These are phyloP conservation scores for Saccharomyces eubayanus DNA, from an alignment of 805 yeast species.

Conservation along the genomic window DNA sequence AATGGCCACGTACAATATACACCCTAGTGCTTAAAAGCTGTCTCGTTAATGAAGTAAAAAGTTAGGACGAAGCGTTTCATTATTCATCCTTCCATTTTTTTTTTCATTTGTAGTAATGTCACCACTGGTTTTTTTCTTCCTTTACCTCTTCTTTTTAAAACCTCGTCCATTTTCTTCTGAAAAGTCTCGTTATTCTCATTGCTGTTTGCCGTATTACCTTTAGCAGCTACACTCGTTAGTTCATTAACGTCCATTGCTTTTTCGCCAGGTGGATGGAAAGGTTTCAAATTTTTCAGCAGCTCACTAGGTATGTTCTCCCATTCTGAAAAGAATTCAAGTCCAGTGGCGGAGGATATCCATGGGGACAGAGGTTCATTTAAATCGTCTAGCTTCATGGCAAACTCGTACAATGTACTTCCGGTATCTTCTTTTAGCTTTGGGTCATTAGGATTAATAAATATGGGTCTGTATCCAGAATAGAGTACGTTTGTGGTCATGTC, in stretches of 20 bases:
- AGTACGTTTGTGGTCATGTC: slow-evolving; percentile 20
- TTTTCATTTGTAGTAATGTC: slow-evolving; percentile 18
- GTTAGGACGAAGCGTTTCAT: background rate
- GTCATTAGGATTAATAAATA: slow-evolving; percentile 14
- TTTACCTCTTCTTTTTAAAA: slow-evolving; percentile 13
- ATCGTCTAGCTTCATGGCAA: slow-evolving; percentile 27
- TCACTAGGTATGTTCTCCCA: slow-evolving; percentile 31
- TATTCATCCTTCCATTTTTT: slow-evolving; percentile 7
- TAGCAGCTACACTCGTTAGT: background rate
- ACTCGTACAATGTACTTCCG: slow-evolving; percentile 21
- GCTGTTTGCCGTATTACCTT: background rate
- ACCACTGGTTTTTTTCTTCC: slow-evolving; percentile 28
- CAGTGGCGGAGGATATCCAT: slow-evolving; percentile 33
- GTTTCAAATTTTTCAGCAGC: slow-evolving; percentile 24
- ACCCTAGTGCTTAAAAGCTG: background rate
- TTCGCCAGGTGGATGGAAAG: slow-evolving; percentile 29
- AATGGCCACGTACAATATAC: background rate
- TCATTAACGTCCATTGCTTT: background rate
- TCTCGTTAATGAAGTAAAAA: background rate
- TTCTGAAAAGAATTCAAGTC: slow-evolving; percentile 29
- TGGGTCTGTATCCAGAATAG: slow-evolving; percentile 28
- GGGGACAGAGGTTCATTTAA: slow-evolving; percentile 21
- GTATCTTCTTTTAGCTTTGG: slow-evolving; percentile 6
- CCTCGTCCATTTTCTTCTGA: slow-evolving; percentile 14
- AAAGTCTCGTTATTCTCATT: slow-evolving; percentile 12